phyloP scores from a whole-genome alignment of 768 basidiomycete genomes.

The Glaciozyma antarctica region DNA sequence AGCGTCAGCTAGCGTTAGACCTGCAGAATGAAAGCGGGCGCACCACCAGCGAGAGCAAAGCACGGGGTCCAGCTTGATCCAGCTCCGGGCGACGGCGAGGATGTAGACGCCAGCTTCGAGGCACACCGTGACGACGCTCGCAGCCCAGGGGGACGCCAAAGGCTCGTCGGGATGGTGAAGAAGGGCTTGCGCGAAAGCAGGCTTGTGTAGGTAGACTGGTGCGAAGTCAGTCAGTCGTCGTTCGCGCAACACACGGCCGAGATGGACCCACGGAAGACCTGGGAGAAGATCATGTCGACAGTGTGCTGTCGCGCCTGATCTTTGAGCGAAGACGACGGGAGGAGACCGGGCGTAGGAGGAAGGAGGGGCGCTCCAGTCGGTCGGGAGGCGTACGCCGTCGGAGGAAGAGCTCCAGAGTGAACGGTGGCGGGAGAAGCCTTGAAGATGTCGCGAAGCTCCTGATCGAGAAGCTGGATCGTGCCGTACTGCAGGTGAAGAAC shows the following conservation, averaged over 20 bases:
- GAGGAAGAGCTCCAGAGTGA: conserved; percentile 9
- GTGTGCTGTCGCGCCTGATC: conserved; percentile 2
- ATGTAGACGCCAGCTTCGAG: conserved; percentile 25
- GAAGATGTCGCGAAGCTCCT: conserved; percentile 21
- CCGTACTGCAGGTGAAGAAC: not conserved
- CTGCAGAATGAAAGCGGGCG: not conserved
- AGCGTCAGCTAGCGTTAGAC: no score
- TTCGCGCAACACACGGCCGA: no score
- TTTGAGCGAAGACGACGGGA: not conserved
- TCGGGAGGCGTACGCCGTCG: conserved; percentile 8
- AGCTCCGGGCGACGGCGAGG: conserved; percentile 20
- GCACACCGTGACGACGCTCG: conserved; percentile 14
- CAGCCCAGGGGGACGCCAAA: conserved; percentile 12
- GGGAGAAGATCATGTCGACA: conserved; percentile 12
- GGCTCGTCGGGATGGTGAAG: conserved; percentile 19
- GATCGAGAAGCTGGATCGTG: conserved; percentile 24
- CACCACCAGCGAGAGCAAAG: conserved; percentile 16
- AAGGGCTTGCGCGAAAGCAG: conserved; percentile 17
- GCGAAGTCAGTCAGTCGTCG: not conserved
- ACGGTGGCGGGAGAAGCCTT: conserved; percentile 1
- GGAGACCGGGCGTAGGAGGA: not conserved
- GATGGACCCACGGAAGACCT: conserved; percentile 6
- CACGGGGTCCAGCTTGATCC: conserved; percentile 7
- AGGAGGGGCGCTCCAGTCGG: conserved; percentile 7
- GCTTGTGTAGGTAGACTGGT: conserved; percentile 23